Conservation (phyloP, 345 rosid genomes). For the Aquilaria sinensis region DNA sequence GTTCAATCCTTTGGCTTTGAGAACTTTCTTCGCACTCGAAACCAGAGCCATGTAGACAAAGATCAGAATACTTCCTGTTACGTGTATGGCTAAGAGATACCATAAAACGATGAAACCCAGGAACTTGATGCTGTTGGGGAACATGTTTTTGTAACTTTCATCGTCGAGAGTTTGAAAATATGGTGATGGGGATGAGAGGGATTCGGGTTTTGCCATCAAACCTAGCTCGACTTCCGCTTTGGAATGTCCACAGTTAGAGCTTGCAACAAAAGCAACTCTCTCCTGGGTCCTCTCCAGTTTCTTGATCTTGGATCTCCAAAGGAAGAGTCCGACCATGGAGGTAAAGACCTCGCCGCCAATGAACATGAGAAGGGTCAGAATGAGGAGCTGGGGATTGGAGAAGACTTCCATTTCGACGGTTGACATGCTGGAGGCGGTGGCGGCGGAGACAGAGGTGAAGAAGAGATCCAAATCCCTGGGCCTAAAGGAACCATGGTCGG, state of each 20-base stretch:
- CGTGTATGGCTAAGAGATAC: slow-evolving; percentile 24
- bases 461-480: slow-evolving; percentile 32
- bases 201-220: background rate
- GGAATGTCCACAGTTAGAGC: background rate
- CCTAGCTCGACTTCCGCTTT: background rate
- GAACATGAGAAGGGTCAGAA: slow-evolving; percentile 42
- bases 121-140: slow-evolving; percentile 9
- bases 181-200: background rate
- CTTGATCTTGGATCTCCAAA: background rate
- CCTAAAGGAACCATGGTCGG: background rate
- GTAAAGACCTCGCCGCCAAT: slow-evolving; percentile 44
- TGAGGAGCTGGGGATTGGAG: slow-evolving; percentile 42
- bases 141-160: background rate
- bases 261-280: background rate
- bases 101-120: slow-evolving; percentile 23
- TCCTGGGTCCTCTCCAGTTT: background rate
- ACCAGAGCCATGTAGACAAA: slow-evolving; percentile 13
- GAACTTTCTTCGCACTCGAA: slow-evolving; percentile 26
- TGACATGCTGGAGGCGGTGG: slow-evolving; percentile 59
- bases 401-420: slow-evolving; percentile 60
- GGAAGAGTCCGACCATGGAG: slow-evolving; percentile 34
- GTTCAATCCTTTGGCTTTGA: slow-evolving; percentile 22
- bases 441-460: slow-evolving; percentile 53
- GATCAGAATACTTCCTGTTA: slow-evolving; percentile 18
- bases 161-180: background rate